Conservation (phyloP, 768 basidiomycete genomes). For the Mrakia gelida region DNA sequence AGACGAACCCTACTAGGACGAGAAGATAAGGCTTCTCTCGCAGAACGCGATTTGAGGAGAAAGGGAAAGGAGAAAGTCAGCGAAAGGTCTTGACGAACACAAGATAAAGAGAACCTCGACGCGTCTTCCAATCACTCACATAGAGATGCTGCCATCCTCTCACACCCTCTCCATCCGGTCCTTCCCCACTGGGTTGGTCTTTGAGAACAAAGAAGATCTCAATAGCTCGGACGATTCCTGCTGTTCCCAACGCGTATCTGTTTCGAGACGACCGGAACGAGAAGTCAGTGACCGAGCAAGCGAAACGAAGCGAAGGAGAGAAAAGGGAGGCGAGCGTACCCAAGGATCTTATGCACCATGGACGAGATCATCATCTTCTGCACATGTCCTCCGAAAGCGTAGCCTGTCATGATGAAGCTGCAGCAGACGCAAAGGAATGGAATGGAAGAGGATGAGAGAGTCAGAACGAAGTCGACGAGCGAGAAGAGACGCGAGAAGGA, state of each 20-base stretch:
- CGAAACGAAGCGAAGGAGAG: not conserved
- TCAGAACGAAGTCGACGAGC: not conserved
- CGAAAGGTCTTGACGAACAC: too few relatives aligned
- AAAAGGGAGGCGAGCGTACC: not conserved
- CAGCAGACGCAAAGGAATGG: too few relatives aligned
- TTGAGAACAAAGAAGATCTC: conserved; percentile 73
- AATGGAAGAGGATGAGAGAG: too few relatives aligned
- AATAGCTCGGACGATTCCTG: conserved; percentile 70
- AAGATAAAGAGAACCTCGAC: too few relatives aligned
- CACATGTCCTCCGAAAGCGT: conserved; percentile 86
- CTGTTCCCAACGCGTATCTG: conserved; percentile 78
- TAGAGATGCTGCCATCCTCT: conserved; percentile 28
- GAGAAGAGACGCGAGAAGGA: not conserved
- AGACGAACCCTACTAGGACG: conserved; percentile 12
- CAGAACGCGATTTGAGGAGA: too few relatives aligned
- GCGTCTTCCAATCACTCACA: too few relatives aligned
- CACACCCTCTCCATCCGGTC: conserved; percentile 22
- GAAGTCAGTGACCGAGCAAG: not conserved
- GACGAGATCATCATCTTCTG: conserved; percentile 82
- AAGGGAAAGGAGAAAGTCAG: too few relatives aligned
- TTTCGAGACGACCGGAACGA: conserved; percentile 64
- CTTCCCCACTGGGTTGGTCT: conserved; percentile 38
- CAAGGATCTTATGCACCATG: conserved; percentile 51
- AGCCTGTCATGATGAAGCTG: conserved; percentile 84
- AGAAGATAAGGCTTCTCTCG: conserved; percentile 27